A percentile compares a stretch with the other conserved stretches of the same genome.
Evolutionary conservation across 2,329 filamentous ascomycete genomes (phyloP).

Genomic region (Colletotrichum liaoningense): DNA sequence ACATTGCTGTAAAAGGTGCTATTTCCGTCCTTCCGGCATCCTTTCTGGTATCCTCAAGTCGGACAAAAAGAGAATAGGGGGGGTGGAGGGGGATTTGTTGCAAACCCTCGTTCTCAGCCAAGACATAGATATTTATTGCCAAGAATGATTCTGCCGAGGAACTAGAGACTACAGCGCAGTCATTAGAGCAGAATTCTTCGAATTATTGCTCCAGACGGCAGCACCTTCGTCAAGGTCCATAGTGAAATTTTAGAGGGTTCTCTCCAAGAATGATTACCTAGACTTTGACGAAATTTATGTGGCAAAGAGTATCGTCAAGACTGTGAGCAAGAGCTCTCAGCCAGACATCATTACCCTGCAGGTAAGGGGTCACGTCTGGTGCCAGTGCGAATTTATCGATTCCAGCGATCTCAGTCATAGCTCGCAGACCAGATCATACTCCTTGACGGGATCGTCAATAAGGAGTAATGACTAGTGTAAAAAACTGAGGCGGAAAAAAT

Average conservation of each 20-base stretch:
- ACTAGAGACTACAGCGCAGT: neutral
- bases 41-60: slow-evolving; percentile 44
- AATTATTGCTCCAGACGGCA: slow-evolving; percentile 64
- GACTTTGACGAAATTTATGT: slow-evolving; percentile 54
- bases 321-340: slow-evolving; percentile 47
- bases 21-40: slow-evolving; percentile 51
- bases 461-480: too few relatives aligned
- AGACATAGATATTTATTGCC: slow-evolving; percentile 43
- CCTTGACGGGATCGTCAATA: too few relatives aligned
- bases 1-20: slow-evolving; percentile 54
- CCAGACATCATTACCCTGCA: slow-evolving; percentile 52
- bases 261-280: slow-evolving; percentile 46
- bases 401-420: neutral
- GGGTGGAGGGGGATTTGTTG: slow-evolving; percentile 41
- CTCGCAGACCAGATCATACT: neutral
- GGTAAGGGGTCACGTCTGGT: neutral
- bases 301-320: slow-evolving; percentile 51
- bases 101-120: slow-evolving; percentile 48
- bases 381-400: neutral
- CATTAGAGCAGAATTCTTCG: slow-evolving; percentile 58
- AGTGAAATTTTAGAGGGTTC: slow-evolving; percentile 57
- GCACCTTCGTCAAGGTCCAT: slow-evolving; percentile 52
- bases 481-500: too few relatives aligned
- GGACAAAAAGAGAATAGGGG: slow-evolving; percentile 46
- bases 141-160: neutral